phyloP scores from a whole-genome alignment of 2,329 filamentous ascomycete genomes.

The Aspergillus spinulosporus region DNA sequence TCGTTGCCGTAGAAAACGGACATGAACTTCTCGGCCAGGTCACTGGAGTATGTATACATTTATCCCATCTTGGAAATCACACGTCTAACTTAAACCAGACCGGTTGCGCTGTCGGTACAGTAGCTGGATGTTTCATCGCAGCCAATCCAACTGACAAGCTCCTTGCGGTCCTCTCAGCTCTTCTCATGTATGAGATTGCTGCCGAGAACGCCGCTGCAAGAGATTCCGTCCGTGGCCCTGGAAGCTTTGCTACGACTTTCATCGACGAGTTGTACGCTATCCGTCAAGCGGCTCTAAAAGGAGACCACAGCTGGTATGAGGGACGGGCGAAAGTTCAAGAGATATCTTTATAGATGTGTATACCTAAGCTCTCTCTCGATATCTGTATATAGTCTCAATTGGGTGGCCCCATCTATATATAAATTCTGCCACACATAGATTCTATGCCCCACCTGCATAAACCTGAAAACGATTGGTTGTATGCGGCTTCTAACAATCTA shows the following conservation, averaged over 20 bases:
- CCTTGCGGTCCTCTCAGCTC: constrained; percentile 68
- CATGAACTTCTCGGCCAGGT: constrained; percentile 58
- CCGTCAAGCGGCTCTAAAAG: constrained; percentile 36
- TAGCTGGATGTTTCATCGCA: constrained; percentile 73
- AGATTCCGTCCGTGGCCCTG: constrained; percentile 71
- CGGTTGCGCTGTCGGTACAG: constrained; percentile 82
- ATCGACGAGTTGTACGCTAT: constrained; percentile 66
- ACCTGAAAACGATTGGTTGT: too few relatives aligned
- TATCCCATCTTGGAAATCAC: background rate
- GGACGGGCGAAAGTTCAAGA: constrained; percentile 39
- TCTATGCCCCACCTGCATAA: background rate
- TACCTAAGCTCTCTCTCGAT: constrained; percentile 19
- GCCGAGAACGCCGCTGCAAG: constrained; percentile 65
- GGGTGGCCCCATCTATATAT: background rate
- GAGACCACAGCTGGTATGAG: constrained; percentile 38
- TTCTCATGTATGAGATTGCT: constrained; percentile 76
- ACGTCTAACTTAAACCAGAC: constrained; percentile 44
- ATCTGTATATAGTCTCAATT: background rate
- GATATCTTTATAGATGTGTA: constrained; percentile 19
- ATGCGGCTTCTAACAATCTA: background rate
- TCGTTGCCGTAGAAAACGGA: constrained; percentile 72
- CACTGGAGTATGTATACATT: constrained; percentile 40
- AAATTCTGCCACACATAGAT: background rate
- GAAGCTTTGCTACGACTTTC: constrained; percentile 82
- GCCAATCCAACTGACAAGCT: constrained; percentile 65